Base-by-base conservation (phyloP, 805 yeast genomes). In the Lipomyces mesembrius region DNA sequence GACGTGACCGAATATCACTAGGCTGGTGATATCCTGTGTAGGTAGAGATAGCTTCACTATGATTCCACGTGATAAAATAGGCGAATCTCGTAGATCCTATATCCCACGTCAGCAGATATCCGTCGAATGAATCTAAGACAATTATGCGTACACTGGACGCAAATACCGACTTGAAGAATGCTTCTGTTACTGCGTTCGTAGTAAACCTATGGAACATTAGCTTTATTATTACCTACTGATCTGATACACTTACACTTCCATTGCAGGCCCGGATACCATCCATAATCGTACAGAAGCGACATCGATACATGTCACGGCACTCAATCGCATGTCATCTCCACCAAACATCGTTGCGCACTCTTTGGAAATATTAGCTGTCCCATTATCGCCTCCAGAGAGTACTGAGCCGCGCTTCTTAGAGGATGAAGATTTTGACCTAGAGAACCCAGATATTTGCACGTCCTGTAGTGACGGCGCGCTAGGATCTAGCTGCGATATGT, bases 211-310 rank as follows among this genome's bases (percentile, higher is more conserved):
- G 34, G 32, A 51, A 20, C 11, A 8, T 59, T 46, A 34, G 57
- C 49, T 8, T 8, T 49, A 56, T 27, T 56, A 25, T 27, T 12
- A 56, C 17, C 9, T 39, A 12, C 14, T 2, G 37, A 35, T 39
- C 27, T n/a, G 27, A 32, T n/a, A 25, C n/a, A n/a, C 67, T 17
- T 60, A 64, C 67, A 64, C 51, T 4, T 27, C n/a, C 55, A 65
- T 20, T 5, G 29, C 32, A 22, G 59, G 58, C 12, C 65, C 64
- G 8, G 68, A 61, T 34, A 57, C 51, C 68, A 58, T 61, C 68
- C 68, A 65, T 20, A 65, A 8, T 11, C 57, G 35, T 17, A 64
- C 20, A 12, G 22, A n/a, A 22, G 59, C 27, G 2, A 57, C 53
- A 37, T 56, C 60, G 32, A 64, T 61, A 25, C 56, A 60, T n/a